Evolutionary conservation across 2,329 filamentous ascomycete species (phyloP).

Genomic region (Myriosclerotinia curreyana): DNA sequence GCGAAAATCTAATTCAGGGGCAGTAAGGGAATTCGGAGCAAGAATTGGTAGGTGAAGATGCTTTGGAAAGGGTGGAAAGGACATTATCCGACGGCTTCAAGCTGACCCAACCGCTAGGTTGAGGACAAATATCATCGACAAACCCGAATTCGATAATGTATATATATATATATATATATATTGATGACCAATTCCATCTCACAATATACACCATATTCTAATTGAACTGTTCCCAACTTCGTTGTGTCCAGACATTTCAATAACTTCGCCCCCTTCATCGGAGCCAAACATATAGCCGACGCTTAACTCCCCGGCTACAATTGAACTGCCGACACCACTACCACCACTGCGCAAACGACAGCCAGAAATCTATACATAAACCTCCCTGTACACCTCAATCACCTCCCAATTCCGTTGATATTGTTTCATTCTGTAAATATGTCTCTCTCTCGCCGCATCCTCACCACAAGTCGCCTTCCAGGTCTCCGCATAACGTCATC

Average conservation of each 20-base stretch:
- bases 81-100: slow-evolving; percentile 20
- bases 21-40: background rate
- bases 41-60: slow-evolving; percentile 4
- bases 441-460: slow-evolving; percentile 17
- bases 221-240: background rate
- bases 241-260: background rate
- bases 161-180: slow-evolving; percentile 12
- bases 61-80: slow-evolving; percentile 14
- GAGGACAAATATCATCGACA: background rate
- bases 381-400: background rate
- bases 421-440: background rate
- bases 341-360: background rate
- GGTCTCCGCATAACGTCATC: slow-evolving; percentile 17
- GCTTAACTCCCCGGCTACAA: slow-evolving; percentile 3
- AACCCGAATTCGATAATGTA: background rate
- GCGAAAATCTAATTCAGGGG: slow-evolving; percentile 11
- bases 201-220: background rate
- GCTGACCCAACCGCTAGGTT: background rate
- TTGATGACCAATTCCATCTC: background rate
- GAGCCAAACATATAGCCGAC: slow-evolving; percentile 17
- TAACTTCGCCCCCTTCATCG: background rate
- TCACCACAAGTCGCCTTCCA: slow-evolving; percentile 16
- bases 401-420: background rate
- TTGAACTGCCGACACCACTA: slow-evolving; percentile 7
- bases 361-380: background rate